phyloP scores from a whole-genome alignment of 345 rosid genomes.

The rapeseed (Brassica napus) region DNA sequence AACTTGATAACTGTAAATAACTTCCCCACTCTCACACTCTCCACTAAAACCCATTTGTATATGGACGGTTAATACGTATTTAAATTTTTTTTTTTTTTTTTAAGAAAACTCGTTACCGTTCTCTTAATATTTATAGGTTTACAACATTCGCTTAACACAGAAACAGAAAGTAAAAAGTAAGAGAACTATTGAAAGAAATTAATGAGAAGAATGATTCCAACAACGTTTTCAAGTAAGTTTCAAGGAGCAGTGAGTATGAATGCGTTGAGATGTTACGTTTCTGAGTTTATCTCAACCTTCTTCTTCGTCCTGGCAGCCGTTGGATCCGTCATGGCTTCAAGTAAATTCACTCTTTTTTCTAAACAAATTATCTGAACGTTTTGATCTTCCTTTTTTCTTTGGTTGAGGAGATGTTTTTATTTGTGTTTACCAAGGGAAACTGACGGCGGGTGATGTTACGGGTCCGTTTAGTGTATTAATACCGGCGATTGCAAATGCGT shows the following conservation, averaged over 20 bases:
- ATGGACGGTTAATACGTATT: conserved; percentile 19
- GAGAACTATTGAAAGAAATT: neutral
- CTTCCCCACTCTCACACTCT: conserved; percentile 28
- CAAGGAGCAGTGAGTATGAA: conserved; percentile 38
- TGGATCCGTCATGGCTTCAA: conserved; percentile 84
- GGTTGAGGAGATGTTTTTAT: neutral
- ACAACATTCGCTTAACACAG: neutral
- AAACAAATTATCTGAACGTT: neutral
- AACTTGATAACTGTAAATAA: conserved; percentile 29
- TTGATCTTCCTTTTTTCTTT: neutral
- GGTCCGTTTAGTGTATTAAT: conserved; percentile 59
- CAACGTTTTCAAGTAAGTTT: conserved; percentile 36
- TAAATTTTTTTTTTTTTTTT: too few species aligned
- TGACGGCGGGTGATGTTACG: conserved; percentile 54
- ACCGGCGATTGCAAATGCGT: conserved; percentile 68
- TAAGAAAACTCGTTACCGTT: conserved; percentile 5
- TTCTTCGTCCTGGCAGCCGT: conserved; percentile 73
- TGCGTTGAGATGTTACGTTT: conserved; percentile 72
- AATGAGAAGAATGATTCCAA: conserved; percentile 56
- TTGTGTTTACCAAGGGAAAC: conserved; percentile 50
- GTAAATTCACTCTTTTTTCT: conserved; percentile 32
- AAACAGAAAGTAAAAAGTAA: neutral
- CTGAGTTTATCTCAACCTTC: conserved; percentile 94
- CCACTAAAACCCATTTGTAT: conserved; percentile 10
- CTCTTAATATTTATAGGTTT: conserved; percentile 35